Conservation (phyloP, 257 asterid species). For the Ilex aquifolium region DNA sequence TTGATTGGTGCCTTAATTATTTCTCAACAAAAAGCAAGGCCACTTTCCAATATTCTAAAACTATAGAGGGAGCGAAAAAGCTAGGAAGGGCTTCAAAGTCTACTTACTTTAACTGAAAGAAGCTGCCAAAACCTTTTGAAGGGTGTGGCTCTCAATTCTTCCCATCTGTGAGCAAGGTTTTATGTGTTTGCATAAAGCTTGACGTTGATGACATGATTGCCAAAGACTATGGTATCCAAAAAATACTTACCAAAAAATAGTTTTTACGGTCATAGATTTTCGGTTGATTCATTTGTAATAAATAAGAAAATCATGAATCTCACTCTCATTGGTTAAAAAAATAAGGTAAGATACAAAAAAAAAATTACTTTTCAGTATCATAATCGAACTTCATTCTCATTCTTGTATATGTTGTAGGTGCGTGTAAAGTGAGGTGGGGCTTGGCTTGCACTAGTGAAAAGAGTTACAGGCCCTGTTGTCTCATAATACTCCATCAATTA, state of each 20-base stretch:
- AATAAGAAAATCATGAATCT: too few species aligned
- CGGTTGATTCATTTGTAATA: too few species aligned
- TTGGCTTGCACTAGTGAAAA: slow-evolving; percentile 50
- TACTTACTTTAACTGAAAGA: slow-evolving; percentile 42
- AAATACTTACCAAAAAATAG: too few species aligned
- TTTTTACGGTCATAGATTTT: too few species aligned
- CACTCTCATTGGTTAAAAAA: too few species aligned
- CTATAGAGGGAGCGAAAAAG: slow-evolving; percentile 2
- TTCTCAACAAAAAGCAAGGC: slow-evolving; percentile 35
- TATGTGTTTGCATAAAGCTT: slow-evolving; percentile 41
- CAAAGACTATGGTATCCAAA: neutral
- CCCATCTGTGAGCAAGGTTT: slow-evolving; percentile 28
- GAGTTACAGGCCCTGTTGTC: slow-evolving; percentile 48
- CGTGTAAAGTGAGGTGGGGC: slow-evolving; percentile 41
- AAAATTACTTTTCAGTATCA: too few species aligned
- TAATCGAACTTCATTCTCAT: too few species aligned
- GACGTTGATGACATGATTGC: slow-evolving; percentile 33
- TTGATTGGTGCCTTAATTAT: slow-evolving; percentile 31
- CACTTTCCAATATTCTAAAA: slow-evolving; percentile 23
- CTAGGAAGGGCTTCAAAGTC: slow-evolving; percentile 22
- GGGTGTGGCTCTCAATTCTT: slow-evolving; percentile 15
- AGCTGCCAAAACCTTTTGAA: slow-evolving; percentile 18
- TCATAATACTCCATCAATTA: slow-evolving; percentile 48
- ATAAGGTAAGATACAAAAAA: too few species aligned
- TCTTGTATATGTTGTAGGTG: too few species aligned